Percentiles rank a stretch among this genome's conserved stretches.
Evolutionary conservation across 345 rosid species (phyloP).

Genomic region (Mallotus nudiflorus): DNA sequence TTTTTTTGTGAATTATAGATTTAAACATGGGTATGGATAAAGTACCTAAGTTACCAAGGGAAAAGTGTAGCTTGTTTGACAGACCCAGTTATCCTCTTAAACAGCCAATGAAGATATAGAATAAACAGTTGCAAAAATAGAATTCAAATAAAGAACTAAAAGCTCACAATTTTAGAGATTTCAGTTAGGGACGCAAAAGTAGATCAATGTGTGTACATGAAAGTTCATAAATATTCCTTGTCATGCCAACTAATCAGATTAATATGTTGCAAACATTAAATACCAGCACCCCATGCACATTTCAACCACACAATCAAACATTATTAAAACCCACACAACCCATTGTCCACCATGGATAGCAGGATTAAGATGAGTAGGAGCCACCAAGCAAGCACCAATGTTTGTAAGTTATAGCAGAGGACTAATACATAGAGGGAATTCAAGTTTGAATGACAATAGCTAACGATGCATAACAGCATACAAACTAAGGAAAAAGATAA

Average conservation of each 20-base stretch:
- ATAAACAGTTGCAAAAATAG: not conserved
- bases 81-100: not conserved
- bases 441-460: not conserved
- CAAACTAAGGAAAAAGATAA: not conserved
- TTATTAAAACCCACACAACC: too few relatives aligned
- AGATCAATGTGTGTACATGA: not conserved
- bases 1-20: not conserved
- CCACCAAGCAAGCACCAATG: not conserved
- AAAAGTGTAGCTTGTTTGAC: not conserved
- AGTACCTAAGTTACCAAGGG: not conserved
- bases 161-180: not conserved
- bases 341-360: not conserved
- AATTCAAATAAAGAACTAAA: too few relatives aligned
- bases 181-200: not conserved
- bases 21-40: not conserved
- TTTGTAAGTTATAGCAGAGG: not conserved
- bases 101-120: not conserved
- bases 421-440: constrained; percentile 7
- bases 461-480: not conserved
- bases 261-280: not conserved
- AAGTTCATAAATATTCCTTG: not conserved
- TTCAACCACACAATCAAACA: not conserved
- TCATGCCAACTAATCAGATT: not conserved
- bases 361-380: not conserved
- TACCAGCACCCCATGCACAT: too few relatives aligned